These are phyloP conservation scores for Rhynchosporium agropyri DNA, from an alignment of 2,329 filamentous ascomycete genomes.

Conservation along the genomic window DNA sequence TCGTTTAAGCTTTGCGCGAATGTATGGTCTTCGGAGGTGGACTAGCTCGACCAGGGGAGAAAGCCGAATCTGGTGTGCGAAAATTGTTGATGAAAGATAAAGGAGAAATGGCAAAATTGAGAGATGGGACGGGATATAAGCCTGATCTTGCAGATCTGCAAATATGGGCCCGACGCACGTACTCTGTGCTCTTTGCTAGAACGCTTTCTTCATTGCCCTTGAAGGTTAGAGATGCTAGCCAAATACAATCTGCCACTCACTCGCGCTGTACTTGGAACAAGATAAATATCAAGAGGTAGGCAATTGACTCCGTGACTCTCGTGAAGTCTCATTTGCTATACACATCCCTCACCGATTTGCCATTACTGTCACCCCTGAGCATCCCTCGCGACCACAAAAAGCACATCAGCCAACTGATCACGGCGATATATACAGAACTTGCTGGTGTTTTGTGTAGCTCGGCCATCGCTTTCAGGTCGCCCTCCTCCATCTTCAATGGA, in stretches of 20 bases:
- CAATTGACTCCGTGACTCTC: too few relatives aligned
- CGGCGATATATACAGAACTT: too few relatives aligned
- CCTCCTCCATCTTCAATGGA: not conserved
- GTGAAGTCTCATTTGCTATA: too few relatives aligned
- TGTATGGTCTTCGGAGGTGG: not conserved
- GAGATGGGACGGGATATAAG: not conserved
- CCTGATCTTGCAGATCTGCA: not conserved
- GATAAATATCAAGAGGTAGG: too few relatives aligned
- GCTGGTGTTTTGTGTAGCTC: too few relatives aligned
- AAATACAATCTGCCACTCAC: constrained; percentile 3
- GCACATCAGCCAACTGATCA: too few relatives aligned
- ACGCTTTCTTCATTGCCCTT: not conserved
- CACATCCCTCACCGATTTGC: too few relatives aligned
- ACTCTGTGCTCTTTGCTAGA: not conserved
- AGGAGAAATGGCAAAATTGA: not conserved
- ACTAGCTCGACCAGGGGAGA: not conserved
- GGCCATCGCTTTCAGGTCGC: not conserved
- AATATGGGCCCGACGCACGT: not conserved
- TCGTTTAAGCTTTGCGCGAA: not conserved
- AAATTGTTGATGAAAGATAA: too few relatives aligned
- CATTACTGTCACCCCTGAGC: too few relatives aligned
- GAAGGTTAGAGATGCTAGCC: not conserved
- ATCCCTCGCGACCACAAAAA: too few relatives aligned
- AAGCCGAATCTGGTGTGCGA: not conserved
- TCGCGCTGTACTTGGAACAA: too few relatives aligned